phyloP scores from a whole-genome alignment of 768 basidiomycete genomes.

The Cystofilobasidium ferigula region DNA sequence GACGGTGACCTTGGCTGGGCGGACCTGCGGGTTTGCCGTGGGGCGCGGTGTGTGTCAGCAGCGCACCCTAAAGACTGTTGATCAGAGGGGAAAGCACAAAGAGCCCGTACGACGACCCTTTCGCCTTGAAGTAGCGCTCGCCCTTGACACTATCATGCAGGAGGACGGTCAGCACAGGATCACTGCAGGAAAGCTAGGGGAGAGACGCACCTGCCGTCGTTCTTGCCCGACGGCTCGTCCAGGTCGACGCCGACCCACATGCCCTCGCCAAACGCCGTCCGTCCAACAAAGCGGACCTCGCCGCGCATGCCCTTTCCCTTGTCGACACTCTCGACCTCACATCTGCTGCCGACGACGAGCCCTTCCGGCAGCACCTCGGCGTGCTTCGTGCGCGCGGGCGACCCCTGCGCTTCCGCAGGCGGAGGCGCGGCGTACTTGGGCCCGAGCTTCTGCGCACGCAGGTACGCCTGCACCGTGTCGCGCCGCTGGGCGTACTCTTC shows the following conservation, averaged over 20 bases:
- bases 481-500: slow-evolving; percentile 64
- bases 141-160: slow-evolving; percentile 57
- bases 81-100: slow-evolving; percentile 49
- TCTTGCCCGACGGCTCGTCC: slow-evolving; percentile 91
- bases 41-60: not conserved
- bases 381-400: slow-evolving; percentile 31
- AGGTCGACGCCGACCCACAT: slow-evolving; percentile 87
- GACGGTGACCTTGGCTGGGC: slow-evolving; percentile 63
- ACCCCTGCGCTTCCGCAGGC: not conserved
- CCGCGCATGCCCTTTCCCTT: slow-evolving; percentile 63
- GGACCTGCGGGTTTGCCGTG: slow-evolving; percentile 19
- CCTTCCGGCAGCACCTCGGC: slow-evolving; percentile 19
- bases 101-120: slow-evolving; percentile 56
- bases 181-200: not conserved
- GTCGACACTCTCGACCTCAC: slow-evolving; percentile 68
- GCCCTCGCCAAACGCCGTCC: slow-evolving; percentile 59
- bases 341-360: slow-evolving; percentile 53
- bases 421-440: slow-evolving; percentile 52
- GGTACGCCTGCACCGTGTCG: slow-evolving; percentile 86
- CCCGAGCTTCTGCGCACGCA: slow-evolving; percentile 74
- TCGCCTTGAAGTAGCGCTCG: slow-evolving; percentile 71
- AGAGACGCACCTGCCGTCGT: slow-evolving; percentile 74
- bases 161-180: not conserved
- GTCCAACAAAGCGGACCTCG: slow-evolving; percentile 71
- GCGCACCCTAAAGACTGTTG: not conserved